These are phyloP conservation scores for Hypoxylon sp. DNA, from an alignment of 2,329 filamentous ascomycete genomes.

Conservation along the genomic window DNA sequence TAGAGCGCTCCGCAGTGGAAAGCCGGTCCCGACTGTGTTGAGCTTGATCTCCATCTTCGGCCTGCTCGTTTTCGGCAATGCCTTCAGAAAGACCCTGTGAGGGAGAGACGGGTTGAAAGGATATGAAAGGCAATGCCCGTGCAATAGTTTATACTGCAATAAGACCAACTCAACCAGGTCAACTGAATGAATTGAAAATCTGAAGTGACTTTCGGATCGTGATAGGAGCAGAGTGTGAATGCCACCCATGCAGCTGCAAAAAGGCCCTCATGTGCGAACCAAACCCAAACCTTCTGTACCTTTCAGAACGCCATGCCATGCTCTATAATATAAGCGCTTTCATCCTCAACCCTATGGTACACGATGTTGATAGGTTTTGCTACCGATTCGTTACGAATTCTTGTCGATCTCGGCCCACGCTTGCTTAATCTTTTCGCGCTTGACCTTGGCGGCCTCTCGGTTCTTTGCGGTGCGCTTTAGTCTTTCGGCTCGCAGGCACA, in stretches of 20 bases:
- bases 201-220: constrained; percentile 1
- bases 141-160: constrained; percentile 30
- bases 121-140: constrained; percentile 2
- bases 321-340: constrained; percentile 18
- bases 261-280: constrained; percentile 5
- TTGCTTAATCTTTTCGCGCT: constrained; percentile 81
- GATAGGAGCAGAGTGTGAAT: constrained; percentile 23
- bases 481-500: constrained; percentile 86
- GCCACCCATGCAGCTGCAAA: not conserved
- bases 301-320: constrained; percentile 39
- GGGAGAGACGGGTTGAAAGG: constrained; percentile 17
- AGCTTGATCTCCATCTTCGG: constrained; percentile 86
- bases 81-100: constrained; percentile 65
- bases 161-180: constrained; percentile 12
- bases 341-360: constrained; percentile 10
- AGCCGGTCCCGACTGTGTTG: constrained; percentile 86
- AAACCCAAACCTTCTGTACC: constrained; percentile 14
- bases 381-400: constrained; percentile 67
- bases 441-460: constrained; percentile 76
- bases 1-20: constrained; percentile 84
- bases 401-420: constrained; percentile 84
- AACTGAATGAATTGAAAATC: constrained; percentile 5
- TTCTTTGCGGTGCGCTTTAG: constrained; percentile 84
- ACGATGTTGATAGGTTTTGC: not conserved
- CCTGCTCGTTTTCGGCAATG: constrained; percentile 82